Percentiles rank a stretch among this genome's conserved stretches.
These are phyloP conservation scores for Aspergillus pseudonomiae DNA, from an alignment of 2,329 filamentous ascomycete genomes.

Conservation along the genomic window DNA sequence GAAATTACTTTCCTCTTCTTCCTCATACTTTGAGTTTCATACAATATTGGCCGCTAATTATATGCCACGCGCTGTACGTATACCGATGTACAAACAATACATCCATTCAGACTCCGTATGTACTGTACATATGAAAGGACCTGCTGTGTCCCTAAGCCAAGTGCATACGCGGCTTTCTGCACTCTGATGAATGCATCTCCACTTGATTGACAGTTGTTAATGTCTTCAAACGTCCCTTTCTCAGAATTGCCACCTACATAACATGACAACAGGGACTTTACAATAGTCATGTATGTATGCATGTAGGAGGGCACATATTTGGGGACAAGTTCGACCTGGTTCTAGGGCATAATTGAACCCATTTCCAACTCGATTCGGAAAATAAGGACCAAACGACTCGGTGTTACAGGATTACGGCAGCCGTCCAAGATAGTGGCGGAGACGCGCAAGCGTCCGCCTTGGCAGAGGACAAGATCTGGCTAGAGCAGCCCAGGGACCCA, in stretches of 20 bases:
- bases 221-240: not conserved
- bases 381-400: constrained; percentile 15
- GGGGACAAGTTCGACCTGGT: not conserved
- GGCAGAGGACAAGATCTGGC: constrained; percentile 36
- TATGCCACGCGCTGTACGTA: not conserved
- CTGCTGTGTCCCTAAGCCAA: constrained; percentile 2
- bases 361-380: constrained; percentile 5
- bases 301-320: not conserved
- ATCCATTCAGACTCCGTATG: not conserved
- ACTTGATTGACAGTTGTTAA: constrained; percentile 14
- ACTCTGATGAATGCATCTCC: constrained; percentile 15
- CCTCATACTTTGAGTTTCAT: not conserved
- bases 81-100: not conserved
- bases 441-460: constrained; percentile 46
- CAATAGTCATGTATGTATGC: not conserved
- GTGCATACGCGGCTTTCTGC: constrained; percentile 12
- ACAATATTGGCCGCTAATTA: constrained; percentile 1
- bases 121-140: not conserved
- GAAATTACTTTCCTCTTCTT: not conserved
- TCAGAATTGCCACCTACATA: constrained; percentile 6
- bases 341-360: not conserved
- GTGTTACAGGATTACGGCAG: constrained; percentile 24
- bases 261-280: not conserved
- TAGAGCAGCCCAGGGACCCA: constrained; percentile 29
- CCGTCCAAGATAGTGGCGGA: constrained; percentile 30